Base-by-base conservation (phyloP, 805 yeast genomes). In the Teunomyces barrocoloradensis region DNA sequence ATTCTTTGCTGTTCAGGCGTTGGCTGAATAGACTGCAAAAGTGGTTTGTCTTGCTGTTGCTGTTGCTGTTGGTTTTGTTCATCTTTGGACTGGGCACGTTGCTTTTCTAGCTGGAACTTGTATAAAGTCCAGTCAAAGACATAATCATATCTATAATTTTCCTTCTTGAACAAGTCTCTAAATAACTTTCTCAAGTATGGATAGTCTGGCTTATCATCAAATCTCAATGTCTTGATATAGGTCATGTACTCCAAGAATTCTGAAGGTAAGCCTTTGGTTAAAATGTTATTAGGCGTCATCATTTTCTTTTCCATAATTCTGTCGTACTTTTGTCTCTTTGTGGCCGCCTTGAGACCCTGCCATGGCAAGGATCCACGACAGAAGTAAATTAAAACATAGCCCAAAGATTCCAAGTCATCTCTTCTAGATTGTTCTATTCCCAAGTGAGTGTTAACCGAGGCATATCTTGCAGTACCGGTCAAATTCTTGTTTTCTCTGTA, bases 341-440 rank as follows among this genome's bases (percentile, higher is more conserved):
- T 89, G 21, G 92, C 94, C 34, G 98, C 99, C 70, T 90, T 90
- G 61, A 92, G 79, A 3, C 99, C 99, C 71, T 92, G 99, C 99
- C 99, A 92, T 46, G 99, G 99, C 60, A 92, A 80, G 13, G 96
- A 87, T 38, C 99, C 98, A 49, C 96, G 82, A 68, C 96, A 87
- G 65, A 92, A 94, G 71, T 92, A 92, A 58, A 92, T 88, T 58
- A 94, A 77, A 45, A 92, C 97, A 64, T 92, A 92, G 43, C 97
- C 98, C 61, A 92, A 79, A 52, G 94, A 85, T 72, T 94, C 99
- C 59, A 92, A 78, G 67, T 92, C 99, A 69, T 92, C 99, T 66
- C 99, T 82, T 74, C 99, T 84, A 58, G 90, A 84, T 71, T 92
- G 99, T 67, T 92, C 99, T 57, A 92, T 87, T 47, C 99, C 99